These are phyloP conservation scores for Corniculantispora saksenae DNA, from an alignment of 2,329 filamentous ascomycete genomes.

Conservation along the genomic window DNA sequence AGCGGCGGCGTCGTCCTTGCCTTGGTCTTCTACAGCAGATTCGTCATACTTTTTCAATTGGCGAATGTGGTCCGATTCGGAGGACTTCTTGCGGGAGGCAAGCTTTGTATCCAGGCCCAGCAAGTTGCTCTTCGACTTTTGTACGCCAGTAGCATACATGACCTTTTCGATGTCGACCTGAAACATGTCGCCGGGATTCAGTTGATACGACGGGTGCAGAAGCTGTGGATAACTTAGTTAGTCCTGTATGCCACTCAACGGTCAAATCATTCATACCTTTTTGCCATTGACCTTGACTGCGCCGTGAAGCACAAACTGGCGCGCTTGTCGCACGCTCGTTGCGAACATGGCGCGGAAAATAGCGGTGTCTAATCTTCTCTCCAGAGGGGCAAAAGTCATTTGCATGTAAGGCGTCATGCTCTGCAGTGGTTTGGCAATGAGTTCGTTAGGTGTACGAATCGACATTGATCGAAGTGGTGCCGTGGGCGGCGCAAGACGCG, in stretches of 20 bases:
- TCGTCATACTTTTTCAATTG: conserved; percentile 21
- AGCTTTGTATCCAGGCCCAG: conserved; percentile 29
- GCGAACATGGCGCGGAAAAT: conserved; percentile 93
- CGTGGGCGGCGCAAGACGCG: conserved; percentile 33
- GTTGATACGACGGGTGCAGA: conserved; percentile 84
- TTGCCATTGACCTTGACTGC: conserved; percentile 95
- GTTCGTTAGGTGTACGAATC: conserved; percentile 36
- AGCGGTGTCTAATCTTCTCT: conserved; percentile 89
- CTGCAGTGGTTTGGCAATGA: conserved; percentile 34
- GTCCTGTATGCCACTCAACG: not conserved
- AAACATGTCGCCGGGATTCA: conserved; percentile 98
- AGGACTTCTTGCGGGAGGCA: conserved; percentile 29
- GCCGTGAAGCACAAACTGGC: conserved; percentile 92
- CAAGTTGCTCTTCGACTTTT: conserved; percentile 51
- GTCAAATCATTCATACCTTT: conserved; percentile 59
- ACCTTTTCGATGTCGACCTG: conserved; percentile 89
- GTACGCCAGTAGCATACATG: conserved; percentile 79
- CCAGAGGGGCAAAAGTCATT: conserved; percentile 91
- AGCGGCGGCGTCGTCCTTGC: not conserved
- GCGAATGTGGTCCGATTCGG: conserved; percentile 22
- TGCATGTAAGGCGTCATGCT: conserved; percentile 86
- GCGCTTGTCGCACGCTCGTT: conserved; percentile 86
- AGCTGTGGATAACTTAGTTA: conserved; percentile 59
- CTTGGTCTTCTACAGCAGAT: not conserved
- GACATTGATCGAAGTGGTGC: no score